phyloP scores from a whole-genome alignment of 2,329 filamentous ascomycete genomes.

The Talaromyces funiculosus region DNA sequence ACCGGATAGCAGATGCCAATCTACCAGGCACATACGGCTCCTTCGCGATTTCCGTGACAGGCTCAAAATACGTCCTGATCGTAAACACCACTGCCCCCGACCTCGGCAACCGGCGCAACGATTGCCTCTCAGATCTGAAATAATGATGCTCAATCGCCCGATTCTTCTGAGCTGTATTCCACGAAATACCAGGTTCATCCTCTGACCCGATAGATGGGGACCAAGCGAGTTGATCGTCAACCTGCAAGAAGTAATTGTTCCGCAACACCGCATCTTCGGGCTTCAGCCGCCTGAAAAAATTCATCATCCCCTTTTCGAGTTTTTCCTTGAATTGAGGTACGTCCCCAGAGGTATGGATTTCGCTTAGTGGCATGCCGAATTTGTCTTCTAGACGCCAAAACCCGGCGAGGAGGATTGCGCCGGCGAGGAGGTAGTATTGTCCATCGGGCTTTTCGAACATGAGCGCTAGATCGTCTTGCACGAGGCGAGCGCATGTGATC shows the following conservation, averaged over 20 bases:
- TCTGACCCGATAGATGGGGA: constrained; percentile 69
- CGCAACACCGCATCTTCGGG: constrained; percentile 62
- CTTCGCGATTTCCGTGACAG: constrained; percentile 59
- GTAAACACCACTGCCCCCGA: constrained; percentile 63
- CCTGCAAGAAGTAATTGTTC: constrained; percentile 86
- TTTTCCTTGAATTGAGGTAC: constrained; percentile 69
- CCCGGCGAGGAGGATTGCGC: constrained; percentile 67
- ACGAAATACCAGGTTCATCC: constrained; percentile 59
- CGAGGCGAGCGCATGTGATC: constrained; percentile 63
- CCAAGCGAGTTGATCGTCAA: constrained; percentile 73
- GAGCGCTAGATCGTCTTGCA: constrained; percentile 77
- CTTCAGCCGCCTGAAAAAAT: constrained; percentile 68
- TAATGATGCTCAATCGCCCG: constrained; percentile 66
- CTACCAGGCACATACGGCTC: constrained; percentile 74
- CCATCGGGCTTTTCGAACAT: constrained; percentile 74
- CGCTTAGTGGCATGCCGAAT: constrained; percentile 68
- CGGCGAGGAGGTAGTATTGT: constrained; percentile 74
- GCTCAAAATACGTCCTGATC: constrained; percentile 73
- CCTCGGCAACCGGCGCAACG: constrained; percentile 56
- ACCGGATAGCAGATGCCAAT: constrained; percentile 70
- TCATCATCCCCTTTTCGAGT: constrained; percentile 71
- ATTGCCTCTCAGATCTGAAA: constrained; percentile 73
- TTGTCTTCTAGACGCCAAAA: constrained; percentile 84
- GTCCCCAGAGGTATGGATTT: constrained; percentile 72
- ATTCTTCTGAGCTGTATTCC: constrained; percentile 71